Conservation (phyloP, 2,329 filamentous ascomycete genomes). For the Allantophomopsis cytisporea region DNA sequence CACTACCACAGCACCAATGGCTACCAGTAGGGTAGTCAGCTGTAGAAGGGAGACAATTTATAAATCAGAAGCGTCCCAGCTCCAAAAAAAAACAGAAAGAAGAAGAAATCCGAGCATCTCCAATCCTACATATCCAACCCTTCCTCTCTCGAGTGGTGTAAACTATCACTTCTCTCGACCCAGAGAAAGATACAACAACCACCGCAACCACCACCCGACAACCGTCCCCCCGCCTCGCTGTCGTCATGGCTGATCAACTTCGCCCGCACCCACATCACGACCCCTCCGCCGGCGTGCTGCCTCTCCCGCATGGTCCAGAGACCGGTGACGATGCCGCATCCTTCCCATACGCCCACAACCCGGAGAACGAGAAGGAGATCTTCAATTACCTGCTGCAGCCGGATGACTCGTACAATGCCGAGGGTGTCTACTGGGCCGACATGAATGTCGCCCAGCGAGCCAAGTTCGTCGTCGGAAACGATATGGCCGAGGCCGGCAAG, state of each 20-base stretch:
- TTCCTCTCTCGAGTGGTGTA: not conserved
- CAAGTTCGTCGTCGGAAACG: conserved; percentile 62
- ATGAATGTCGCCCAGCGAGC: conserved; percentile 56
- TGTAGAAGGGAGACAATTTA: too few species aligned
- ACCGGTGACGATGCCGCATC: conserved; percentile 14
- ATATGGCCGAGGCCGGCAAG: conserved; percentile 52
- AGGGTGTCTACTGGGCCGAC: conserved; percentile 90
- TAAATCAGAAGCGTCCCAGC: too few species aligned
- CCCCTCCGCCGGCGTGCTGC: conserved; percentile 12
- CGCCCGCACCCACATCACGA: conserved; percentile 13
- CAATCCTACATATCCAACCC: too few species aligned
- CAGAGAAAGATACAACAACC: too few species aligned
- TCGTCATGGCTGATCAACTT: conserved; percentile 9
- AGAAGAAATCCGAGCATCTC: too few species aligned
- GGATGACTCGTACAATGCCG: conserved; percentile 71
- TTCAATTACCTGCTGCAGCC: conserved; percentile 76
- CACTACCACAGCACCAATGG: too few species aligned
- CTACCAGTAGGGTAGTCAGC: too few species aligned
- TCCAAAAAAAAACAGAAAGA: too few species aligned
- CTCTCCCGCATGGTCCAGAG: conserved; percentile 17
- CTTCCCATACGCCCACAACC: conserved; percentile 6
- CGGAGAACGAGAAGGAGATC: conserved; percentile 34
- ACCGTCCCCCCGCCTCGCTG: not conserved
- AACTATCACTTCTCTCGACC: too few species aligned
- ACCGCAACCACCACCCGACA: too few species aligned